These are phyloP conservation scores for Dipodascus albidus DNA, from an alignment of 805 yeast genomes.

Conservation along the genomic window DNA sequence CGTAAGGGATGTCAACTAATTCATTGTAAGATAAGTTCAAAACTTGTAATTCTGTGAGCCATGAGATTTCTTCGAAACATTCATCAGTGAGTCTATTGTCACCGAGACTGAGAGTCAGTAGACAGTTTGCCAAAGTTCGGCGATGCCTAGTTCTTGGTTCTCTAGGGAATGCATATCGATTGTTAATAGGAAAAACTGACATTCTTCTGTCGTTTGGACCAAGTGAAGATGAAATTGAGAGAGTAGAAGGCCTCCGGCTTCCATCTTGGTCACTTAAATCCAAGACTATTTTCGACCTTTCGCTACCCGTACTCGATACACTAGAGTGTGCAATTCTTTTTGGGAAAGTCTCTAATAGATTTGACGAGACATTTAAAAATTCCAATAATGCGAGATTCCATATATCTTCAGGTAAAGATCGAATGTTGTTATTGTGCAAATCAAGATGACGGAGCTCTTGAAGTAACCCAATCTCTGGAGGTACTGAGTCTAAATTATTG, in stretches of 20 bases:
- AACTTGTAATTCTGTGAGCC: conserved; percentile 43
- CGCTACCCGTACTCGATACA: conserved; percentile 16
- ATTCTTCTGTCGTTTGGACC: conserved; percentile 13
- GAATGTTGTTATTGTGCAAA: conserved; percentile 74
- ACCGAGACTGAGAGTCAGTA: conserved; percentile 51
- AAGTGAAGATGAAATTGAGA: conserved; percentile 8
- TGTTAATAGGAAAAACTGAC: conserved; percentile 5
- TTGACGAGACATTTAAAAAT: conserved; percentile 60
- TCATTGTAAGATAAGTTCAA: conserved; percentile 80
- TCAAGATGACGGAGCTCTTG: conserved; percentile 55
- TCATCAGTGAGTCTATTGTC: conserved; percentile 80
- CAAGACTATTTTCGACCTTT: not conserved
- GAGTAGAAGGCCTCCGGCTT: conserved; percentile 3
- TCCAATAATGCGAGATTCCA: conserved; percentile 52
- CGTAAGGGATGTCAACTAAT: conserved; percentile 66
- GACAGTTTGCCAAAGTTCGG: conserved; percentile 33
- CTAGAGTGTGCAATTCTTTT: conserved; percentile 21
- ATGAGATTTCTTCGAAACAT: conserved; percentile 54
- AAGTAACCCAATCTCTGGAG: conserved; percentile 51
- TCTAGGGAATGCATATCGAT: not conserved
- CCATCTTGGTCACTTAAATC: not conserved
- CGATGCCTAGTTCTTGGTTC: not conserved
- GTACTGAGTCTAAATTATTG: conserved; percentile 65
- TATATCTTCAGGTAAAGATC: conserved; percentile 51
- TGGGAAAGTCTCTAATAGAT: conserved; percentile 51